Conservation (phyloP, 768 basidiomycete species). For the Lactarius hengduanensis region DNA sequence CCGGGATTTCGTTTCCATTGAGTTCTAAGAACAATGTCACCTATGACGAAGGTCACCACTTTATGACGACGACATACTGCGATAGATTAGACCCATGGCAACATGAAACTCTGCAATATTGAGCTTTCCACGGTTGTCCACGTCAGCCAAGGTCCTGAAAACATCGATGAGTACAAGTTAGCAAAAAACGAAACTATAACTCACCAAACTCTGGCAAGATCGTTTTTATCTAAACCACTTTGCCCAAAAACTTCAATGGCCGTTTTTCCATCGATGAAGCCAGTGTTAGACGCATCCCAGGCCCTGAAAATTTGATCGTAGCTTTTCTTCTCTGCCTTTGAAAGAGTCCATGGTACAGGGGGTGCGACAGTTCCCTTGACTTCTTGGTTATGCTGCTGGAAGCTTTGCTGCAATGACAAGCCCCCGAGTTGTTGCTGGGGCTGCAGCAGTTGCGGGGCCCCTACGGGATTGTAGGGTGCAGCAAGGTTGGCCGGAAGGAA, state of each 20-base stretch:
- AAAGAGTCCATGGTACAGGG: slow-evolving; percentile 82
- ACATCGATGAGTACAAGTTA: slow-evolving; percentile 8
- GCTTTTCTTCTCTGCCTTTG: slow-evolving; percentile 90
- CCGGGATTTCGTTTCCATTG: slow-evolving; percentile 90
- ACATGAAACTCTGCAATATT: slow-evolving; percentile 97
- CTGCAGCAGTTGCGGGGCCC: slow-evolving; percentile 68
- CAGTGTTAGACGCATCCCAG: slow-evolving; percentile 82
- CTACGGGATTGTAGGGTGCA: slow-evolving; percentile 56
- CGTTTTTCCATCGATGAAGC: slow-evolving; percentile 82
- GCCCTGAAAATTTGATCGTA: slow-evolving; percentile 96
- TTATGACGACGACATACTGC: slow-evolving; percentile 57
- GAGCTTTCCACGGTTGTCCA: slow-evolving; percentile 91
- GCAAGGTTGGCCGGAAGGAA: slow-evolving; percentile 82
- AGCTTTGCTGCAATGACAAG: slow-evolving; percentile 72
- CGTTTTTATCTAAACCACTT: slow-evolving; percentile 84
- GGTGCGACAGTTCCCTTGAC: slow-evolving; percentile 63
- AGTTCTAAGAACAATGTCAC: slow-evolving; percentile 52
- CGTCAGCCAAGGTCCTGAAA: slow-evolving; percentile 85
- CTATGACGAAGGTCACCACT: not conserved
- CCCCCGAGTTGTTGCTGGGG: slow-evolving; percentile 42
- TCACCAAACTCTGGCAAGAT: slow-evolving; percentile 91
- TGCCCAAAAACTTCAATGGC: slow-evolving; percentile 94
- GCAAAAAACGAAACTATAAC: slow-evolving; percentile 33
- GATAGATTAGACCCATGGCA: slow-evolving; percentile 97
- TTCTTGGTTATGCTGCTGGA: slow-evolving; percentile 83